These are phyloP conservation scores for Podaxis sp. DNA, from an alignment of 768 basidiomycete genomes.

Conservation along the genomic window DNA sequence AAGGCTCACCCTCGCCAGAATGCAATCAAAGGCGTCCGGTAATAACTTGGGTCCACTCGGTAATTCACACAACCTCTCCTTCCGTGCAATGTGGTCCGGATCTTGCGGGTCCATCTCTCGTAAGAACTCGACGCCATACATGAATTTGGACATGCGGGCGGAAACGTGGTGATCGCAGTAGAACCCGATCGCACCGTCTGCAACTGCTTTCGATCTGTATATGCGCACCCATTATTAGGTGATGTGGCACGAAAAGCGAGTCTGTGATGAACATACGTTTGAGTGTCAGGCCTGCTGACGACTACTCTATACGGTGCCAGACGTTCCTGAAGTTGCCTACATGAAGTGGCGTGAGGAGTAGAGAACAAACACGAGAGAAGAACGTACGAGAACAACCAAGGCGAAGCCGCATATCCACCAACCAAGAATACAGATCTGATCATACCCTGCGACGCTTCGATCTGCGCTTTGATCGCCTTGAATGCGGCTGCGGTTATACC, in stretches of 20 bases:
- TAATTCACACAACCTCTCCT: constrained; percentile 65
- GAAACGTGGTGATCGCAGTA: constrained; percentile 84
- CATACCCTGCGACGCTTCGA: constrained; percentile 61
- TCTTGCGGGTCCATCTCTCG: constrained; percentile 63
- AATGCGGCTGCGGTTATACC: constrained; percentile 44
- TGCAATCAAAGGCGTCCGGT: constrained; percentile 81
- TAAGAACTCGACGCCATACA: constrained; percentile 81
- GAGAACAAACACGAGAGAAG: not conserved
- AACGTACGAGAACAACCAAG: constrained; percentile 61
- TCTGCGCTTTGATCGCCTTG: constrained; percentile 63
- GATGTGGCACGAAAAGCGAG: too few relatives aligned
- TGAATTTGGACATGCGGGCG: constrained; percentile 72
- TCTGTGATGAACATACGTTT: constrained; percentile 48
- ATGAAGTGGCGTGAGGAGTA: not conserved
- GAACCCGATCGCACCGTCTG: constrained; percentile 80
- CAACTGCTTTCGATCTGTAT: constrained; percentile 77
- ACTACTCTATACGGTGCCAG: constrained; percentile 50
- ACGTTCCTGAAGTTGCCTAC: constrained; percentile 63
- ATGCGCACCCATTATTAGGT: too few relatives aligned
- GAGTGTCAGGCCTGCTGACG: constrained; percentile 73
- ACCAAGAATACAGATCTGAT: constrained; percentile 82
- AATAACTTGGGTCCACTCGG: constrained; percentile 76
- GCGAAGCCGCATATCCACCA: constrained; percentile 79
- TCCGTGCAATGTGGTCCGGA: constrained; percentile 60
- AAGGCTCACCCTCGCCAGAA: constrained; percentile 58